phyloP scores from a whole-genome alignment of 1,139 yeast species.

The Magnusiomyces magnusii region DNA sequence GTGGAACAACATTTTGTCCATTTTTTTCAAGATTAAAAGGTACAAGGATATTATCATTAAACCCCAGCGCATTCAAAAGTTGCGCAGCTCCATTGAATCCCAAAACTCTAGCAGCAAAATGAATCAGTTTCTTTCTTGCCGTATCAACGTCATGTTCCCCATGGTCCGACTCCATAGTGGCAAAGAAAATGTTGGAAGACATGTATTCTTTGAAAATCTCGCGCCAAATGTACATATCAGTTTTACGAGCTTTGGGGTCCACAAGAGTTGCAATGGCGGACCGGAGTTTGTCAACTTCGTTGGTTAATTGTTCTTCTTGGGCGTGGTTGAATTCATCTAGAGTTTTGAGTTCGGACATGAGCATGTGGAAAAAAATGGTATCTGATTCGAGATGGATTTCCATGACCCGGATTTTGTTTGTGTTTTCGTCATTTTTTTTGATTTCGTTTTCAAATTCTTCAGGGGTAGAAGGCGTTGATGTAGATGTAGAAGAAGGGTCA shows the following conservation, averaged over 20 bases:
- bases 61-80: not conserved
- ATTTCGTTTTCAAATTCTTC: no score
- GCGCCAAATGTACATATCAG: slow-evolving; percentile 66
- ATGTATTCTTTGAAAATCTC: slow-evolving; percentile 56
- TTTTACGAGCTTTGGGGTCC: slow-evolving; percentile 35
- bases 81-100: slow-evolving; percentile 29
- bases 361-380: slow-evolving; percentile 48
- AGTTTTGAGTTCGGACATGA: slow-evolving; percentile 48
- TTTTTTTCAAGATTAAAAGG: not conserved
- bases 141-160: slow-evolving; percentile 39
- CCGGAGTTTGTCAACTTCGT: slow-evolving; percentile 42
- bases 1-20: not conserved
- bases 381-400: slow-evolving; percentile 36
- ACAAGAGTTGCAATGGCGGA: slow-evolving; percentile 37
- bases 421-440: not conserved
- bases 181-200: slow-evolving; percentile 59
- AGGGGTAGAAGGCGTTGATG: no score
- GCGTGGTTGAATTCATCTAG: slow-evolving; percentile 41
- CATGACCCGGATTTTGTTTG: slow-evolving; percentile 18
- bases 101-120: slow-evolving; percentile 42
- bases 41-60: not conserved
- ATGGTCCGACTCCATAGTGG: slow-evolving; percentile 43
- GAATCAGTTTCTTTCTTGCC: slow-evolving; percentile 33
- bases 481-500: no score
- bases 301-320: slow-evolving; percentile 42